Base-by-base conservation (phyloP, 208 protist genomes). In the Crithidia acanthocephali region DNA sequence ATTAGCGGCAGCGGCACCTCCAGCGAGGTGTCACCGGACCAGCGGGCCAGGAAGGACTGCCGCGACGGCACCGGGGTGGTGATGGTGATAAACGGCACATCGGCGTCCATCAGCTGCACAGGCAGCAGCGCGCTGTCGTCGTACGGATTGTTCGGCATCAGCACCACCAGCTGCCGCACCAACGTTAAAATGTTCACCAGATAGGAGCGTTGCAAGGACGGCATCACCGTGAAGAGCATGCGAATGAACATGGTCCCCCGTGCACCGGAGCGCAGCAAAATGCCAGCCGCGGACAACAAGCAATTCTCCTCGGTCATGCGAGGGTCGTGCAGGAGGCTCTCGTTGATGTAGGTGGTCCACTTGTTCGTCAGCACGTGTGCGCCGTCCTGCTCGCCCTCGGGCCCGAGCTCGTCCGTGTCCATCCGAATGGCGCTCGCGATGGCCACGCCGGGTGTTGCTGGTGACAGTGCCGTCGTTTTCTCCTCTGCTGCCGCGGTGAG, bases 81-180 rank as follows among this genome's bases (percentile, higher is more conserved):
- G 40, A 87, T 40, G 18, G 45, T 61, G 27, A 83, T 62, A 47
- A 47, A 35, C 15, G 74, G 72, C 27, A 62, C n/a, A 23, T 87
- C 79, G 13, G 56, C 52, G 51, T 69, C 74, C 51, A 72, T 44
- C 33, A 72, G 25, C 18, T 56, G 51, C 30, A 79, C 58, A 1
- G 69, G 68, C n/a, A 83, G 66, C 50, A 80, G 56, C 22, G 68
- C 70, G 61, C 77, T 78, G 77, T 91, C 76, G 55, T 91, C 85
- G 27, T 56, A 69, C 8, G 66, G 63, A 35, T 75, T 71, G 62
- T 72, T 72, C 37, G 69, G 64, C 22, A 53, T 61, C 32, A 91
- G 74, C 40, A 72, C 32, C 28, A 86, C 72, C 33, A 83, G 20
- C 65, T 88, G 80, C 27, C 85, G 83, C 20, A 85, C 61, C 30